Evolutionary conservation across 2,329 filamentous ascomycete species (phyloP).

Genomic region (Pochonia chlamydosporia): DNA sequence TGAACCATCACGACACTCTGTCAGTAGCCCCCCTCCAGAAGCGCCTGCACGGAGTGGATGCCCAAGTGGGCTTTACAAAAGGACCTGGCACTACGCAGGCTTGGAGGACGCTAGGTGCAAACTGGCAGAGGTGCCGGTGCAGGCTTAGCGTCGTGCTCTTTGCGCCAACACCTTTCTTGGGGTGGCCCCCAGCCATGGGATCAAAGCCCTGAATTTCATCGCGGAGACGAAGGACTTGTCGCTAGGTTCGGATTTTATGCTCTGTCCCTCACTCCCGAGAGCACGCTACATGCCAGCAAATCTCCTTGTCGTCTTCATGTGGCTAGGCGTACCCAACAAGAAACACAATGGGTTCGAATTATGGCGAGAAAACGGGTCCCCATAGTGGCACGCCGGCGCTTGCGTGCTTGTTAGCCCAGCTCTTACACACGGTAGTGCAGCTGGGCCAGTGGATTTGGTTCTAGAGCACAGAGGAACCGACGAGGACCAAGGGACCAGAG

Average conservation of each 20-base stretch:
- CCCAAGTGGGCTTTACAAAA: constrained; percentile 19
- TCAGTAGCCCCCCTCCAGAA: background rate
- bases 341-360: background rate
- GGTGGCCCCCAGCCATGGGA: background rate
- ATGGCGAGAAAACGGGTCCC: background rate
- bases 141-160: background rate
- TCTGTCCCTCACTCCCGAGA: background rate
- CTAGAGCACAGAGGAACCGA: background rate
- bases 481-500: background rate
- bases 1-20: background rate
- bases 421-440: background rate
- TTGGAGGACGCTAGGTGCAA: constrained; percentile 15
- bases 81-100: constrained; percentile 14
- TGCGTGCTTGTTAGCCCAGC: background rate
- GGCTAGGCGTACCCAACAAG: background rate
- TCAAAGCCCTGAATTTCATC: constrained; percentile 4
- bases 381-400: background rate
- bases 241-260: background rate
- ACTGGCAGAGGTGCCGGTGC: constrained; percentile 13
- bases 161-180: no score
- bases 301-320: background rate
- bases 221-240: constrained; percentile 1
- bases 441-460: background rate
- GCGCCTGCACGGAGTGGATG: constrained; percentile 9
- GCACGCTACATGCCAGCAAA: background rate